Conservation (phyloP, 306 rosid genomes). For the Trichosanthes cucumerina region DNA sequence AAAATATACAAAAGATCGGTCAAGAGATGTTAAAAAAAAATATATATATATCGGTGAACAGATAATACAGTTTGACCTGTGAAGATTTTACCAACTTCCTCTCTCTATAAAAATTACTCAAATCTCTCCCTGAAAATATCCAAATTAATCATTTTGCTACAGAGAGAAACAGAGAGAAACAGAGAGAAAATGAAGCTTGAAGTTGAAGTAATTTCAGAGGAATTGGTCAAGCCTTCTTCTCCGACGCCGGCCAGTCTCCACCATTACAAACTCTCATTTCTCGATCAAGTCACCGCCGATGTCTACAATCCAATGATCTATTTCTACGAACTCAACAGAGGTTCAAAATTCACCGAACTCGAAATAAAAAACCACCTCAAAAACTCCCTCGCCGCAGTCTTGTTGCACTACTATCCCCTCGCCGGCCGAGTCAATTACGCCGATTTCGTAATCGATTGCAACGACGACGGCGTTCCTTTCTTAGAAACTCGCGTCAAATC, state of each 20-base stretch:
- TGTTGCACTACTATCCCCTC: conserved; percentile 22
- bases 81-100: background rate
- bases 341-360: background rate
- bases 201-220: conserved; percentile 10
- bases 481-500: conserved; percentile 22
- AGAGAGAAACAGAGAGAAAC: background rate
- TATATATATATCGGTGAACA: background rate
- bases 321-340: background rate
- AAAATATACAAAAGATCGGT: too few relatives aligned
- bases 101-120: background rate
- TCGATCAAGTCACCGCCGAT: conserved; percentile 20
- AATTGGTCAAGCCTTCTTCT: conserved; percentile 23
- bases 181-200: conserved; percentile 1
- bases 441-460: conserved; percentile 17
- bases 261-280: conserved; percentile 15
- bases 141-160: background rate
- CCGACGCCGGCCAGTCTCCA: conserved; percentile 19
- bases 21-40: too few relatives aligned
- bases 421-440: conserved; percentile 14
- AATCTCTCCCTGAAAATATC: background rate
- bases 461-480: conserved; percentile 18
- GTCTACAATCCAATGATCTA: conserved; percentile 9
- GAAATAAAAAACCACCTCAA: background rate
- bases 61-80: background rate
- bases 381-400: conserved; percentile 10